These are phyloP conservation scores for Diplotaxis tenuifolia DNA, from an alignment of 345 rosid genomes.

Conservation along the genomic window DNA sequence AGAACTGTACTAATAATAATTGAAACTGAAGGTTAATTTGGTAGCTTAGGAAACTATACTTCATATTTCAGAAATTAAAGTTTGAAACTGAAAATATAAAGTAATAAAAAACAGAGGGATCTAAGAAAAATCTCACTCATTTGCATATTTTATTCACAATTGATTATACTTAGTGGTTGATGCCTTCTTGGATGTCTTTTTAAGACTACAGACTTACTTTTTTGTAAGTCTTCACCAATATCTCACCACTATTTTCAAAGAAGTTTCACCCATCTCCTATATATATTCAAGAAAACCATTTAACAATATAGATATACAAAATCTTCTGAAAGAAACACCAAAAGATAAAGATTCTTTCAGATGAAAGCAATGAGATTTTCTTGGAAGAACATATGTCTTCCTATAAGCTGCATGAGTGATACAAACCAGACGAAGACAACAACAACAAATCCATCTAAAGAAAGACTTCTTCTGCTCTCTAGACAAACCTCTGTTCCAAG, in stretches of 20 bases:
- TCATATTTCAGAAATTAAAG: not conserved
- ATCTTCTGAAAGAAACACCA: conserved; percentile 13
- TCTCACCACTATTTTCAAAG: conserved; percentile 33
- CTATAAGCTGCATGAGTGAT: conserved; percentile 38
- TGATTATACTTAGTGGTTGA: not conserved
- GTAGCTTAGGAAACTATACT: not conserved
- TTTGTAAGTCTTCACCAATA: conserved; percentile 31
- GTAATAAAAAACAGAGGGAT: not conserved
- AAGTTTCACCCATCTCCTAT: conserved; percentile 33
- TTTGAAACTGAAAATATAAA: not conserved
- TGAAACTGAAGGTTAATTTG: not conserved
- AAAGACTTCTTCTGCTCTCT: conserved; percentile 28
- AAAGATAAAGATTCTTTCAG: conserved; percentile 7
- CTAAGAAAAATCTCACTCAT: conserved; percentile 16
- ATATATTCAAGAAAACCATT: conserved; percentile 8
- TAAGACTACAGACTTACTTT: conserved; percentile 32
- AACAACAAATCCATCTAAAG: conserved; percentile 26
- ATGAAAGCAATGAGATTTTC: conserved; percentile 34
- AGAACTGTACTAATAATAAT: no score
- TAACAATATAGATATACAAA: conserved; percentile 16
- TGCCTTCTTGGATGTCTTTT: conserved; percentile 28
- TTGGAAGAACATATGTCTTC: conserved; percentile 38
- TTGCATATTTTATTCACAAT: conserved; percentile 8
- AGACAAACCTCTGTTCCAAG: conserved; percentile 34
- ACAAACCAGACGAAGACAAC: conserved; percentile 23